Evolutionary conservation across 202 grass and related monocot genomes (phyloP), one percentile per base, ranked within the genome.

Genomic region (Dendrocalamus latiflorus): DNA sequence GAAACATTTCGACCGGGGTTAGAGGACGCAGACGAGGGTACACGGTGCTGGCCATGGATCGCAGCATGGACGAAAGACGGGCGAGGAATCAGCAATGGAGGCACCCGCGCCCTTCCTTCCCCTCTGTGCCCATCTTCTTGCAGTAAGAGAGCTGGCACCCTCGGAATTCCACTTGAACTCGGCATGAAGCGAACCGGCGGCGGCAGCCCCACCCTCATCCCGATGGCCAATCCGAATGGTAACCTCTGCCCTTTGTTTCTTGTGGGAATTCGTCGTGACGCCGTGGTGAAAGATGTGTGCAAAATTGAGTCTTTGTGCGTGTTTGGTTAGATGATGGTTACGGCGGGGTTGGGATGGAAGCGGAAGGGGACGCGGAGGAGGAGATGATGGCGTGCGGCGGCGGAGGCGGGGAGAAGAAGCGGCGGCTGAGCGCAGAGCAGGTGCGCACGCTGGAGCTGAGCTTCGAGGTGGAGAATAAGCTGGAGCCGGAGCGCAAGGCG

Each of bases 381-480:
- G 88, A 87, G 62, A 80, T 84, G 88, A 15, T 80, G 88, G 20
- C 61, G 74, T 83, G 76, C 18, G 79, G 85, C 49, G 33, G n/a
- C n/a, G n/a, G 84, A 10, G 77, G 72, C 14, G 82, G 82, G 68
- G 92, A 92, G 86, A 97, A 97, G 92, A 97, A 97, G 79, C 82
- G 95, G 75, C 87, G 95, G 61, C 62, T 97, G 63, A 91, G 84
- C 68, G 8, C 58, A 49, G 90, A 93, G 67, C 95, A 97, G 91
- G 95, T 97, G 80, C 79, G 82, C 45, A 72, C 95, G 24, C 84
- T 97, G 48, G 95, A 97, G 68, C 84, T 75, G 63, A 94, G 83
- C 78, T 97, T 97, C 62, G 95, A 97, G 88, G 90, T 93, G 59
- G 95, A 97, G 83, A 97, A 94, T 81, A 97, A 94, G 82, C 83